phyloP scores from a whole-genome alignment of 2,329 filamentous ascomycete genomes.

The Claviceps paspali region DNA sequence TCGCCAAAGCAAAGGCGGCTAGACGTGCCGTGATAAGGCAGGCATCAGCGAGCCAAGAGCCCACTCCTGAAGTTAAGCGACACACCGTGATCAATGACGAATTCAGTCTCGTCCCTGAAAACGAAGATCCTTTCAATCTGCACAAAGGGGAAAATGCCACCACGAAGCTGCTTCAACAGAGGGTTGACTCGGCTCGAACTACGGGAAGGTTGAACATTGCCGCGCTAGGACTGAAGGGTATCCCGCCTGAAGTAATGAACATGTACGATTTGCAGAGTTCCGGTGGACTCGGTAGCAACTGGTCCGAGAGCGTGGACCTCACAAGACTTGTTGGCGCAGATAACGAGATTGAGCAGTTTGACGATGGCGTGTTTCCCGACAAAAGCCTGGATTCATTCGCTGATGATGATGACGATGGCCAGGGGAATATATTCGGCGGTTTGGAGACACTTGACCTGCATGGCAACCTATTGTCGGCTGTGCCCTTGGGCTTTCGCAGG shows the following conservation, averaged over 20 bases:
- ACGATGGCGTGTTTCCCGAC: conserved; percentile 69
- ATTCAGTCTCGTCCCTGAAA: conserved; percentile 34
- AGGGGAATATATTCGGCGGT: conserved; percentile 65
- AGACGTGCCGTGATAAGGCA: conserved; percentile 38
- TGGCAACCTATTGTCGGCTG: conserved; percentile 56
- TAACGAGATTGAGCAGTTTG: conserved; percentile 66
- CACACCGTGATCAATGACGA: conserved; percentile 30
- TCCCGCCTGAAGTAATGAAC: conserved; percentile 68
- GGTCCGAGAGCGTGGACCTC: conserved; percentile 86
- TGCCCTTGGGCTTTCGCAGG: conserved; percentile 63
- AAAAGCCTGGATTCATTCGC: conserved; percentile 37
- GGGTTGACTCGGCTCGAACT: conserved; percentile 56
- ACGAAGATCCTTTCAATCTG: conserved; percentile 57
- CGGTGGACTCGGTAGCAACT: conserved; percentile 49
- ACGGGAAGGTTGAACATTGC: conserved; percentile 81
- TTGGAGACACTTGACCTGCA: conserved; percentile 74
- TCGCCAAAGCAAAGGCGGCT: conserved; percentile 81
- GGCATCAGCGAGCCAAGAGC: conserved; percentile 9
- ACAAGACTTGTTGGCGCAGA: conserved; percentile 74
- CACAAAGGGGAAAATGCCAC: conserved; percentile 38
- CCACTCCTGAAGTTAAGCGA: conserved; percentile 9
- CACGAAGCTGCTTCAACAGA: conserved; percentile 55
- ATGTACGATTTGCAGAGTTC: conserved; percentile 76
- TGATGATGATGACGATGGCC: conserved; percentile 47
- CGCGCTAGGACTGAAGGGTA: conserved; percentile 61